These are phyloP conservation scores for Solanum corneliomulleri DNA, from an alignment of 257 asterid species.

Conservation along the genomic window DNA sequence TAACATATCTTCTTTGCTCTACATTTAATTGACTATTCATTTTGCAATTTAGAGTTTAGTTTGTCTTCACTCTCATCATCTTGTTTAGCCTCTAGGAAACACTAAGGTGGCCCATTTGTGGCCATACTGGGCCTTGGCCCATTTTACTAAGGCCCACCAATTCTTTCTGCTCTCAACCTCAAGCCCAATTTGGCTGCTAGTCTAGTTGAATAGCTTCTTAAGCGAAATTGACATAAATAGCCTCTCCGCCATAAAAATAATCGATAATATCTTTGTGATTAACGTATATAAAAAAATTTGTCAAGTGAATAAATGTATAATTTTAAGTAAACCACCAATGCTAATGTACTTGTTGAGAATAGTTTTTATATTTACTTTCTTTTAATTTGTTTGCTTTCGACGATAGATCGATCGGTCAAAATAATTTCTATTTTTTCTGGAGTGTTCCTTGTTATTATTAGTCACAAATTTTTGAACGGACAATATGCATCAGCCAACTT, in stretches of 20 bases:
- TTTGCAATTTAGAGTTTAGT: not conserved
- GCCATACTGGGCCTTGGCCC: not conserved
- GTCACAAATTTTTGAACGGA: not conserved
- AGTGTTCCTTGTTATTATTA: too few relatives aligned
- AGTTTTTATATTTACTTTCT: not conserved
- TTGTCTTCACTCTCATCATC: not conserved
- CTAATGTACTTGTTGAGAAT: not conserved
- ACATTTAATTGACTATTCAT: not conserved
- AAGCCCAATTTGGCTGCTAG: not conserved
- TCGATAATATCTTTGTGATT: not conserved
- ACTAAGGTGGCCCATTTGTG: not conserved
- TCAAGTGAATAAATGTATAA: too few relatives aligned
- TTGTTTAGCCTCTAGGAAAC: not conserved
- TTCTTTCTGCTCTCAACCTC: not conserved
- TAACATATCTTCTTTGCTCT: not conserved
- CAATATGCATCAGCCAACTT: too few relatives aligned
- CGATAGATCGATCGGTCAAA: not conserved
- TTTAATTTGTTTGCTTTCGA: too few relatives aligned
- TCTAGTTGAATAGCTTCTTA: not conserved
- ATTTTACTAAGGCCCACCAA: not conserved
- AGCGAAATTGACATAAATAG: not conserved
- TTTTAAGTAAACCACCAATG: not conserved
- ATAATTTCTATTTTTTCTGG: not conserved
- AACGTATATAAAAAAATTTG: not conserved
- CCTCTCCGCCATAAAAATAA: not conserved